phyloP scores from a whole-genome alignment of 2,329 filamentous ascomycete species.

The Fusarium sterilihyphosum region DNA sequence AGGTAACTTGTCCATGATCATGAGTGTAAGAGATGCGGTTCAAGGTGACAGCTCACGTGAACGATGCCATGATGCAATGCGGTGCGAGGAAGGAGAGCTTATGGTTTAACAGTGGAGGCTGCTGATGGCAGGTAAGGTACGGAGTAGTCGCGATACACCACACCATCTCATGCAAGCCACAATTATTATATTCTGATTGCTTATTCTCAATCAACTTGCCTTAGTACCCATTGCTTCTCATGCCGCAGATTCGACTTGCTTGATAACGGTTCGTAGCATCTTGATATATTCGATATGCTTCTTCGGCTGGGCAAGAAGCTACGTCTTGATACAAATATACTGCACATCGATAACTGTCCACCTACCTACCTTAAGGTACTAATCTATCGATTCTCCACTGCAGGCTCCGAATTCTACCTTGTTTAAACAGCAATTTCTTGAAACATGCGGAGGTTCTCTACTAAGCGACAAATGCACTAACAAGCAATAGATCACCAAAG shows the following conservation, averaged over 20 bases:
- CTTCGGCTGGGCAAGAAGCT: not conserved
- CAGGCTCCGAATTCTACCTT: not conserved
- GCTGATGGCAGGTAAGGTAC: not conserved
- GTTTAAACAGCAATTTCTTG: not conserved
- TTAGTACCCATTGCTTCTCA: not conserved
- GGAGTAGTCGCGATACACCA: not conserved
- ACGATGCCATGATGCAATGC: not conserved
- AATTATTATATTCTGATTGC: not conserved
- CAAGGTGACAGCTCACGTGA: not conserved
- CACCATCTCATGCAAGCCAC: not conserved
- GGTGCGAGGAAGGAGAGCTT: not conserved
- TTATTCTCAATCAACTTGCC: not conserved
- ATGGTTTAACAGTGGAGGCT: not conserved
- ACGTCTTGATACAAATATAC: not conserved
- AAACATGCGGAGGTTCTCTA: not conserved
- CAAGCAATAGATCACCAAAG: constrained; percentile 11
- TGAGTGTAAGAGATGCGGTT: not conserved
- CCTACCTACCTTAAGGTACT: not conserved
- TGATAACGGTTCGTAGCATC: not conserved
- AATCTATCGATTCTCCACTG: not conserved
- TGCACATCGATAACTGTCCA: not conserved
- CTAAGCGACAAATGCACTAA: constrained; percentile 1
- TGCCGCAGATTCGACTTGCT: not conserved
- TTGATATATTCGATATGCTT: not conserved
- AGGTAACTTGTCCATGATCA: not conserved